Conservation (phyloP, 441 rosid species). For the Pelargonium myrrhifolium region DNA sequence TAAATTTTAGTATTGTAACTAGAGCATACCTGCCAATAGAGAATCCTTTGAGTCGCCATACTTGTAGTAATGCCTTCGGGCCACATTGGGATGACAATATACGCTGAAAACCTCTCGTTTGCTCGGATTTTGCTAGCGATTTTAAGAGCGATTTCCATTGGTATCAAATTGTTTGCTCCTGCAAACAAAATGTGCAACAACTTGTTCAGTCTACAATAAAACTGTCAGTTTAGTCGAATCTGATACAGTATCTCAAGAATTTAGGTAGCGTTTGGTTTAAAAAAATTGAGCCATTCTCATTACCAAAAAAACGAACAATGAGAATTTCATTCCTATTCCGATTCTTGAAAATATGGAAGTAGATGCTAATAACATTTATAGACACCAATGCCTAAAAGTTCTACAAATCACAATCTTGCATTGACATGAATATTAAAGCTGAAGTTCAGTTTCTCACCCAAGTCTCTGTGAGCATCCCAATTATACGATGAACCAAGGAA, state of each 20-base stretch:
- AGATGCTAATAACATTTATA: too few species aligned
- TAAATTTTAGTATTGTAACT: neutral
- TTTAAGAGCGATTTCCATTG: constrained; percentile 95
- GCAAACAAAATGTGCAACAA: constrained; percentile 14
- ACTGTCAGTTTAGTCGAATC: too few species aligned
- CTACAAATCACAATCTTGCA: neutral
- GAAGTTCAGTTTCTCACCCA: constrained; percentile 37
- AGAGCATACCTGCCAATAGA: constrained; percentile 82
- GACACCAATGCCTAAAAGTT: too few species aligned
- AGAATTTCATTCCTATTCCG: too few species aligned
- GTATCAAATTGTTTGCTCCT: constrained; percentile 93
- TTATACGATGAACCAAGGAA: constrained; percentile 87
- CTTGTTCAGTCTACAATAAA: too few species aligned
- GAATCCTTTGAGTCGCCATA: constrained; percentile 79
- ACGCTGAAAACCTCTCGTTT: constrained; percentile 83
- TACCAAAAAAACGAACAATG: too few species aligned
- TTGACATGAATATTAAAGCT: neutral
- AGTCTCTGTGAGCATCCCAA: constrained; percentile 69
- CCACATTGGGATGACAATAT: constrained; percentile 92
- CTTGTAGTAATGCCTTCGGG: constrained; percentile 93
- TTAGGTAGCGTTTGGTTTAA: too few species aligned
- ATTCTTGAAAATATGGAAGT: too few species aligned
- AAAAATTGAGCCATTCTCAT: too few species aligned
- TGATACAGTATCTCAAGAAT: too few species aligned
- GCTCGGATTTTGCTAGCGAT: constrained; percentile 90